phyloP scores from a whole-genome alignment of 345 rosid species.

The Eucalyptus brandiana region DNA sequence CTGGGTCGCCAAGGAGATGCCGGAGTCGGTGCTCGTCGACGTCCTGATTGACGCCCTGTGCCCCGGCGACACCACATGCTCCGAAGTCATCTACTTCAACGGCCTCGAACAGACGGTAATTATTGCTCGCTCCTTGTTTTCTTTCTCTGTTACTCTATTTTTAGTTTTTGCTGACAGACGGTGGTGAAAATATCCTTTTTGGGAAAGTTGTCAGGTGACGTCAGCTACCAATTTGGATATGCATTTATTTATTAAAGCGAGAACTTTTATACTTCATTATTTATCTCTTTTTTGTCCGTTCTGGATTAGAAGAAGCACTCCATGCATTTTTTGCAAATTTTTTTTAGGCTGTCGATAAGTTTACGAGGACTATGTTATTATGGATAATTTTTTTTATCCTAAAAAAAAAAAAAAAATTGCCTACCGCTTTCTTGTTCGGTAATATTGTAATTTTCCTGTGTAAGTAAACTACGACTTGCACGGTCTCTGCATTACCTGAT shows the following conservation, averaged over 20 bases:
- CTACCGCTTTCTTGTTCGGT: neutral
- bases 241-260: neutral
- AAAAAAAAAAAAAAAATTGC: neutral
- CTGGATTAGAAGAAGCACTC: neutral
- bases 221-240: neutral
- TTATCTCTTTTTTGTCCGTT: neutral
- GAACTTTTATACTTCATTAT: neutral
- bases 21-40: slow-evolving; percentile 51
- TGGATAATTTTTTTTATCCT: neutral
- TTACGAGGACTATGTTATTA: neutral
- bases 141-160: too few species aligned
- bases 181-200: neutral
- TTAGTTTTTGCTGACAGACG: neutral
- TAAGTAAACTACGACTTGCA: neutral
- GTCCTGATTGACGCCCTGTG: slow-evolving; percentile 35
- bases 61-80: slow-evolving; percentile 28
- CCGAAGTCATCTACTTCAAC: slow-evolving; percentile 35
- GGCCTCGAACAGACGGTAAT: slow-evolving; percentile 45
- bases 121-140: neutral
- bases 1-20: slow-evolving; percentile 49
- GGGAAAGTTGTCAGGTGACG: neutral
- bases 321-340: rapidly evolving
- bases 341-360: neutral
- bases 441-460: neutral
- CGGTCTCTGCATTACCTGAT: neutral